Base-by-base conservation (phyloP, 2,329 filamentous ascomycete species). In the Fusarium devonianum region DNA sequence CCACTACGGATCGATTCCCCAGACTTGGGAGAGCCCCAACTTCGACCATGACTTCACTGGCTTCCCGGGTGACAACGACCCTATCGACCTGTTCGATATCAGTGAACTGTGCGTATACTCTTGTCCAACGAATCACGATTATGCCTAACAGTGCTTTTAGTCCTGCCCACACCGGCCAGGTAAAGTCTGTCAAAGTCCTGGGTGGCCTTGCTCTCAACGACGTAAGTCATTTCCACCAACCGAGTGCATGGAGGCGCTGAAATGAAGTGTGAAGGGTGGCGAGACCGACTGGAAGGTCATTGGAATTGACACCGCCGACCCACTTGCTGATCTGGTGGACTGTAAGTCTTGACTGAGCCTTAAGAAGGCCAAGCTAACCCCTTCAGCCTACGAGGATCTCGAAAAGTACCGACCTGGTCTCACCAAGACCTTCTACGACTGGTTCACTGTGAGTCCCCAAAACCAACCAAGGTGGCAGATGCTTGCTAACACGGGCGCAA, bases 11-110 rank as follows among this genome's bases (percentile, higher is more conserved):
- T 75, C 73, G 4, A 73, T 76, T 14, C 74, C 74, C 0, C 74
- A 76, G 54, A 76, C 74, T 0, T 76, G 74, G 74, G 74, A 76
- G 58, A 71, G 70, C 38, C 71, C 73, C 16, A 76, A 75, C 49
- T 65, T 69, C 25, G 55, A 72, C 13, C 72, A 75, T 34, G 60
- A 67, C 13, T 72, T 73, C 41, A 76, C 74, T 12, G 67, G 67
- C 0, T 66, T 54, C 6, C 49, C 64, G 1, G 74, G 74, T 1
- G 74, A 76, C 49, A 76, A 76, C 7, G 74, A 76, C 14, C 74
- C 74, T 0, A 68, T 76, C 12, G 74, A 76, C 39, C 39, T 76
- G 1, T 73, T 75, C 12, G 74, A 76, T 7, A 67, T 73, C 28
- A 65, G 67, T 49, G 70, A 62, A 40, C 56, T 42, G 48, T 46